Evolutionary conservation across 2,329 filamentous ascomycete genomes (phyloP).

Genomic region (Fonsecaea pugnacius): DNA sequence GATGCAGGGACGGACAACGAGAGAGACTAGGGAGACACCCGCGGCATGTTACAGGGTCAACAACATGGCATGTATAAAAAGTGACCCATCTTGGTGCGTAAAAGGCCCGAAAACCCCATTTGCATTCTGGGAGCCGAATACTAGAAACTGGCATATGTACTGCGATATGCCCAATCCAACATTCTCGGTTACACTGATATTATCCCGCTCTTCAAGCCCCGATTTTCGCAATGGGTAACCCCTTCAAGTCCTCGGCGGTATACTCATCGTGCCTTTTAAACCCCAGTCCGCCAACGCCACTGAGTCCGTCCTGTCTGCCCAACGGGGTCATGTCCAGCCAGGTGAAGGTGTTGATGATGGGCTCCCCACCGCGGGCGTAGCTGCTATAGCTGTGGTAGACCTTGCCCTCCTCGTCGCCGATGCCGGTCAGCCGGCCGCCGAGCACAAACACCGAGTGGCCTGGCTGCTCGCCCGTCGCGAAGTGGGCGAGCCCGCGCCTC

Average conservation of each 20-base stretch:
- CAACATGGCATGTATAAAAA: too few relatives aligned
- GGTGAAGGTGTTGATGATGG: conserved; percentile 22
- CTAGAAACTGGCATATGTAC: too few relatives aligned
- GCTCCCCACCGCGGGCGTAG: conserved; percentile 29
- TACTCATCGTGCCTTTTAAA: conserved; percentile 34
- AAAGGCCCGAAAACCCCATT: too few relatives aligned
- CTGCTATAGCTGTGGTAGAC: conserved; percentile 47
- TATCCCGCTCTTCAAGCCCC: not conserved
- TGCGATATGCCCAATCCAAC: too few relatives aligned
- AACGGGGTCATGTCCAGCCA: conserved; percentile 32
- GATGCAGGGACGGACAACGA: too few relatives aligned
- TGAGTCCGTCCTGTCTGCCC: conserved; percentile 30
- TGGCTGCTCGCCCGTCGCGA: conserved; percentile 43
- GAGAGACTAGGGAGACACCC: too few relatives aligned
- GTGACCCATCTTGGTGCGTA: too few relatives aligned
- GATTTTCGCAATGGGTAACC: not conserved
- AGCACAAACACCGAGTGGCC: conserved; percentile 47
- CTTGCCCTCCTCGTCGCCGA: conserved; percentile 38
- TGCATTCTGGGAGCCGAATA: too few relatives aligned
- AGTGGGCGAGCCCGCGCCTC: conserved; percentile 11
- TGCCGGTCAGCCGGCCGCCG: conserved; percentile 20
- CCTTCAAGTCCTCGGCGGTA: conserved; percentile 25
- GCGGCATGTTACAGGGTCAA: too few relatives aligned
- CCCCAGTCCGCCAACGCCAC: conserved; percentile 22
- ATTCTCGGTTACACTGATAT: too few relatives aligned